phyloP scores from a whole-genome alignment of 352 stramenopile species.

The Pythium volutum region DNA sequence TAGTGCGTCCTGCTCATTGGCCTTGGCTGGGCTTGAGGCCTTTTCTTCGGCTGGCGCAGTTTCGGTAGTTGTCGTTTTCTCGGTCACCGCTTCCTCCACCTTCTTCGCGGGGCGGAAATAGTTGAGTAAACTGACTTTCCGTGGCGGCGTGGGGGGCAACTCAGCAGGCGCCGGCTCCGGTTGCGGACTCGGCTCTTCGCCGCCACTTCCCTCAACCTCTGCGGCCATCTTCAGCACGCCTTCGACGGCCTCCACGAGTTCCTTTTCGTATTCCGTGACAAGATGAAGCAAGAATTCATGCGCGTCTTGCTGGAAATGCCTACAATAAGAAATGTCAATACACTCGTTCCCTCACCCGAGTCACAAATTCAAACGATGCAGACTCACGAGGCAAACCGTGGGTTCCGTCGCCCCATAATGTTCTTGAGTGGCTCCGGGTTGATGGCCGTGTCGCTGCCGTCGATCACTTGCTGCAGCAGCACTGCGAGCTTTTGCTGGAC shows the following conservation, averaged over 20 bases:
- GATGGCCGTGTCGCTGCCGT: conserved; percentile 65
- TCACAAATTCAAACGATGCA: too few relatives aligned
- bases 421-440: conserved; percentile 78
- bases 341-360: not conserved
- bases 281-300: conserved; percentile 86
- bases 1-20: conserved; percentile 34
- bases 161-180: conserved; percentile 4
- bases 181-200: conserved; percentile 7
- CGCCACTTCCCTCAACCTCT: conserved; percentile 13
- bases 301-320: conserved; percentile 82
- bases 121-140: conserved; percentile 50
- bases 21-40: not conserved
- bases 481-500: conserved; percentile 56
- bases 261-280: conserved; percentile 83
- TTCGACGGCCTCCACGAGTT: conserved; percentile 55
- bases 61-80: not conserved
- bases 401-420: conserved; percentile 72
- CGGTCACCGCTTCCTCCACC: not conserved
- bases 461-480: conserved; percentile 56
- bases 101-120: conserved; percentile 50
- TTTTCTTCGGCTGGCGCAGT: not conserved
- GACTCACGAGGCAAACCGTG: conserved; percentile 82
- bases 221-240: conserved; percentile 15
- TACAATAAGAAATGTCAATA: conserved; percentile 23
- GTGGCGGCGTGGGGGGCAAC: conserved; percentile 19